A percentile compares a stretch with the other conserved stretches of the same genome.
These are phyloP conservation scores for Debaryomyces maramus DNA, from an alignment of 805 yeast species.

Conservation along the genomic window DNA sequence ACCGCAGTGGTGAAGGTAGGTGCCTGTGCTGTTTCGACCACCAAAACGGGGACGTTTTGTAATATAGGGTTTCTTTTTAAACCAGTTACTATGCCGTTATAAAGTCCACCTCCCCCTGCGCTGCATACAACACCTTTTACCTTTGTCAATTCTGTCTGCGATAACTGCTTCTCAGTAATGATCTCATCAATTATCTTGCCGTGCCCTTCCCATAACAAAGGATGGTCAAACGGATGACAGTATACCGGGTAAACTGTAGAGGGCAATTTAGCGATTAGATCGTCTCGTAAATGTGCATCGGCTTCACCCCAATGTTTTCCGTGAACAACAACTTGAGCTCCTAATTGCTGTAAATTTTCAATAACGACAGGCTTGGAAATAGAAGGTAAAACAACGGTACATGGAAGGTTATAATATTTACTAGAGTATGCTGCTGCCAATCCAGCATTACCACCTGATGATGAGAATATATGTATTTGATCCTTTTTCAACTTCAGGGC, in stretches of 20 bases:
- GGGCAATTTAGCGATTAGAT: conserved; percentile 15
- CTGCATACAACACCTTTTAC: conserved; percentile 31
- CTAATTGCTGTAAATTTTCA: conserved; percentile 17
- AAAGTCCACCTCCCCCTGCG: conserved; percentile 38
- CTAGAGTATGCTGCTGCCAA: conserved; percentile 34
- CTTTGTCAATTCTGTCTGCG: conserved; percentile 12
- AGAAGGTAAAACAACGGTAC: conserved; percentile 33
- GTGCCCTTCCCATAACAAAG: conserved; percentile 33
- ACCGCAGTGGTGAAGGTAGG: conserved; percentile 24
- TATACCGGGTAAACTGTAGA: conserved; percentile 20
- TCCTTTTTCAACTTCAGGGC: conserved; percentile 18
- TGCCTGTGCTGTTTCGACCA: conserved; percentile 29
- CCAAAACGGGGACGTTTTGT: conserved; percentile 22
- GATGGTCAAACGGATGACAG: conserved; percentile 35
- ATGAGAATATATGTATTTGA: conserved; percentile 23
- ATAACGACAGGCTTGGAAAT: conserved; percentile 19
- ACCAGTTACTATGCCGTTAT: conserved; percentile 29
- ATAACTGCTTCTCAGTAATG: conserved; percentile 19
- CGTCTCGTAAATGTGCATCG: conserved; percentile 21
- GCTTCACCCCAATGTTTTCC: conserved; percentile 38
- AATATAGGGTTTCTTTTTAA: conserved; percentile 15
- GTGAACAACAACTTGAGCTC: conserved; percentile 22
- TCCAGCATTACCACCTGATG: conserved; percentile 40
- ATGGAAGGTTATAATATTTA: conserved; percentile 17
- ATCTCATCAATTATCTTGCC: conserved; percentile 25